Percentiles rank a stretch among this genome's conserved stretches.
These are phyloP conservation scores for Cetraspora pellucida DNA, from an alignment of 192 early-diverging fungal genomes.

Conservation along the genomic window DNA sequence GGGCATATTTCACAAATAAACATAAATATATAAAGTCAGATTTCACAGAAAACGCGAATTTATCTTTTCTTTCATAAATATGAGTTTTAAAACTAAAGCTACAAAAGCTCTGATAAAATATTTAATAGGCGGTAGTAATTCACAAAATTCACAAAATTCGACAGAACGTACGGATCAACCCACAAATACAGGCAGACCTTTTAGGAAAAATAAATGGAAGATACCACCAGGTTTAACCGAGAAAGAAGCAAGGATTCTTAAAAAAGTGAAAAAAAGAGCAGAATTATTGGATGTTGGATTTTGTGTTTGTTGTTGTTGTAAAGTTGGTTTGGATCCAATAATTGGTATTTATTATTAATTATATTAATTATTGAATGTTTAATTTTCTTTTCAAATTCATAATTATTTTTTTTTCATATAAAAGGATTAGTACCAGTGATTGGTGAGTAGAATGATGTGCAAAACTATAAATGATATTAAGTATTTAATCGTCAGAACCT, in stretches of 20 bases:
- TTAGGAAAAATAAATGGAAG: slow-evolving; percentile 25
- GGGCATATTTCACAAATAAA: no score
- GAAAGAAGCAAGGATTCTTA: slow-evolving; percentile 19
- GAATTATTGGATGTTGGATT: not conserved
- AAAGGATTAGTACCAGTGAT: slow-evolving; percentile 56
- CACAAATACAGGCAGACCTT: not conserved
- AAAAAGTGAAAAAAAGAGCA: slow-evolving; percentile 15
- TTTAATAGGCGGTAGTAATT: no score
- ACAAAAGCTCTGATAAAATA: no score
- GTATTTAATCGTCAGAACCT: no score
- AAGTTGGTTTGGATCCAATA: slow-evolving; percentile 17
- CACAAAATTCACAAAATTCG: no score
- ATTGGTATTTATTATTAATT: slow-evolving; percentile 10
- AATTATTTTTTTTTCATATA: not conserved
- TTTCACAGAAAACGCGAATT: no score
- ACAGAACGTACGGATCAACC: no score
- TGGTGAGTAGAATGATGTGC: slow-evolving; percentile 20
- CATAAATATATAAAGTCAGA: no score
- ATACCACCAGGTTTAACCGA: slow-evolving; percentile 17
- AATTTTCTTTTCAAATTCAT: not conserved
- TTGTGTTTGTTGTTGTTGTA: slow-evolving; percentile 2
- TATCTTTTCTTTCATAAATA: no score
- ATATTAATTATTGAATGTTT: not conserved
- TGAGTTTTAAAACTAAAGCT: no score
- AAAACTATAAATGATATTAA: no score